Conservation (phyloP, 2,329 filamentous ascomycete species). For the Trichoderma sp. region DNA sequence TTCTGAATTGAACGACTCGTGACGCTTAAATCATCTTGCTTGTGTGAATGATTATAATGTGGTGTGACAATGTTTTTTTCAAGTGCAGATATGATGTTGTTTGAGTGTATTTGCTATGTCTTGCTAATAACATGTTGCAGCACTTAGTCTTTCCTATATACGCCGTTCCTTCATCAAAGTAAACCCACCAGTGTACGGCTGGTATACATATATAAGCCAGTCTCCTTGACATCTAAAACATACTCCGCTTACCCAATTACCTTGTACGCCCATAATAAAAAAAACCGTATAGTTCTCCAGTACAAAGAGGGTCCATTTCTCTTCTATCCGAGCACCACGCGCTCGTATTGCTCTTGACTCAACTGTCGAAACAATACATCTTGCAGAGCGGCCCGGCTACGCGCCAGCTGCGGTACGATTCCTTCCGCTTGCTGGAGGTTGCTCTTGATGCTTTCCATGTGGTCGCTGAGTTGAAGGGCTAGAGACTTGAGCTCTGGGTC, state of each 20-base stretch:
- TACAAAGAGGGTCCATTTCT: neutral
- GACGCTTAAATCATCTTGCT: neutral
- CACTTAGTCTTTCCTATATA: neutral
- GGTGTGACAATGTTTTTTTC: neutral
- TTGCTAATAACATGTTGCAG: neutral
- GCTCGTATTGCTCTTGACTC: constrained; percentile 44
- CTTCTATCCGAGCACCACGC: constrained; percentile 42
- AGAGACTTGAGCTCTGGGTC: constrained; percentile 42
- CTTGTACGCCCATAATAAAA: neutral
- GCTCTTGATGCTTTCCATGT: constrained; percentile 54
- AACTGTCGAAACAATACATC: constrained; percentile 47
- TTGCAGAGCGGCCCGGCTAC: constrained; percentile 48
- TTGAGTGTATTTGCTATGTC: neutral
- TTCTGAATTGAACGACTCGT: constrained; percentile 14
- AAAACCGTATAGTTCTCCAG: neutral
- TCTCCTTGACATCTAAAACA: neutral
- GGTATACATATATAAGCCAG: neutral
- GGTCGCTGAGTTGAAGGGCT: constrained; percentile 48
- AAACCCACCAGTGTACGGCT: neutral
- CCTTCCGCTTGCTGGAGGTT: constrained; percentile 55
- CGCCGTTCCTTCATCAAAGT: neutral
- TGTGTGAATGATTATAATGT: neutral
- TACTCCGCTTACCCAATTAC: neutral
- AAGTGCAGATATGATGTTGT: neutral
- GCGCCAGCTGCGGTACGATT: constrained; percentile 47